Evolutionary conservation across 768 basidiomycete genomes (phyloP).

Genomic region (Pleurotus citrinopileatus): DNA sequence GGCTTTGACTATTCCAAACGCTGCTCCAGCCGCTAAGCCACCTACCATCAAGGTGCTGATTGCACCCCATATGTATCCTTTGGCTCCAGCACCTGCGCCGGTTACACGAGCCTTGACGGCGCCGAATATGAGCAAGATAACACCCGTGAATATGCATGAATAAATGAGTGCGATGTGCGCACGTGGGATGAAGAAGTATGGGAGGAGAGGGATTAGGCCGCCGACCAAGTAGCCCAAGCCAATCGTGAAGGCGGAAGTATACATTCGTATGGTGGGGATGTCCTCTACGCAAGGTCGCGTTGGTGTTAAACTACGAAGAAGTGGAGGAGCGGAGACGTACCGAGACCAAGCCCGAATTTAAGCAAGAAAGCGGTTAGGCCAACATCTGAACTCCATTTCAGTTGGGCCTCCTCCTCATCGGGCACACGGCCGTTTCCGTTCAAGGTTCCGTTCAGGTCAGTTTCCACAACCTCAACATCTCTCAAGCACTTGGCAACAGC

Average conservation of each 20-base stretch:
- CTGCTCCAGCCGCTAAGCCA: constrained; percentile 79
- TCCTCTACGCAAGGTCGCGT: constrained; percentile 57
- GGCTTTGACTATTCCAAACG: constrained; percentile 50
- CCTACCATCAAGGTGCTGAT: constrained; percentile 86
- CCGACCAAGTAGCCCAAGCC: constrained; percentile 93
- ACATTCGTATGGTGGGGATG: constrained; percentile 78
- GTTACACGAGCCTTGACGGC: constrained; percentile 87
- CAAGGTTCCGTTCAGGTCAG: constrained; percentile 17
- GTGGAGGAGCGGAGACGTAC: constrained; percentile 37
- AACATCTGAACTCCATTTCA: constrained; percentile 72
- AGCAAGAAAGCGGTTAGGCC: constrained; percentile 92
- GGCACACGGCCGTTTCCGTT: constrained; percentile 16
- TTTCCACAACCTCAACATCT: constrained; percentile 53
- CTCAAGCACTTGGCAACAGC: constrained; percentile 76
- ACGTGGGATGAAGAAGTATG: constrained; percentile 83
- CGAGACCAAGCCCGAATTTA: constrained; percentile 93
- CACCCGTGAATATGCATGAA: constrained; percentile 77
- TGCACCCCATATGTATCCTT: constrained; percentile 85
- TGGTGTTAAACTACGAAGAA: neutral
- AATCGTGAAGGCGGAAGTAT: constrained; percentile 91
- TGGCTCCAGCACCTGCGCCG: constrained; percentile 63
- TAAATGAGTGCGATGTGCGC: constrained; percentile 71
- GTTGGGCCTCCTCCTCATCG: constrained; percentile 52
- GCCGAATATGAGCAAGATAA: constrained; percentile 88
- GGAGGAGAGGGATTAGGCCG: constrained; percentile 88